Base-by-base conservation (phyloP, 1,139 yeast species). In the Taphrina pruni region DNA sequence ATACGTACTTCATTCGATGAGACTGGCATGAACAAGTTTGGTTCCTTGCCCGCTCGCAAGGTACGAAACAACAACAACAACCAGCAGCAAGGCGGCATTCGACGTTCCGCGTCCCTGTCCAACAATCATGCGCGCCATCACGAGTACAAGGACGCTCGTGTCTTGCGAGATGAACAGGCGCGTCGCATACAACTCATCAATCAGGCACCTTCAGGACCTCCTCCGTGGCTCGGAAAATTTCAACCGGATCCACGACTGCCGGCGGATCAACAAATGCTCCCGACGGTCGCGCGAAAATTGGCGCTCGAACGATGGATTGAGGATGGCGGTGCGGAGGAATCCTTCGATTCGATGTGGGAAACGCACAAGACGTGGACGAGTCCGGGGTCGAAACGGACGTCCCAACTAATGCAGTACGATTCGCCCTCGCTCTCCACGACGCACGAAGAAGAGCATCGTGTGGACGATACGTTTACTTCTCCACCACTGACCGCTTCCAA, bases 191-290 rank as follows among this genome's bases (percentile, higher is more conserved):
- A 64, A 20, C 60, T 58, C 55, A 64, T 64, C 60, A 64, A 64
- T 35, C 55, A 51, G 35, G 66, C 69, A 21, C 69, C 69, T 14
- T 39, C 58, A n/a, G 69, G 69, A 21, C 56, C 69, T 12, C 69
- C 69, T 8, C 69, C 69, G 12, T 66, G 69, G 69, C 38, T 66
- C 9, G 45, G 54, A n/a, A 48, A 38, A 17, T 60, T 38, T 26
- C 55, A 46, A 50, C 69, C 69, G n/a, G 60, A 60, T 32, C 66
- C 69, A 6, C 38, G 57, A 14, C 17, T 66, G 17, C 69, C 66
- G 4, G 55, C 60, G 20, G 66, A 66, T 36, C 60, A 66, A 50
- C 69, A 66, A 46, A 26, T 66, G 17, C 39, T 66, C 0, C 69
- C 69, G 14, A 66, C 66, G 1, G 69, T 66, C 39, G 69, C 69